Conservation (phyloP, 2,329 filamentous ascomycete genomes). For the Botrytis porri region DNA sequence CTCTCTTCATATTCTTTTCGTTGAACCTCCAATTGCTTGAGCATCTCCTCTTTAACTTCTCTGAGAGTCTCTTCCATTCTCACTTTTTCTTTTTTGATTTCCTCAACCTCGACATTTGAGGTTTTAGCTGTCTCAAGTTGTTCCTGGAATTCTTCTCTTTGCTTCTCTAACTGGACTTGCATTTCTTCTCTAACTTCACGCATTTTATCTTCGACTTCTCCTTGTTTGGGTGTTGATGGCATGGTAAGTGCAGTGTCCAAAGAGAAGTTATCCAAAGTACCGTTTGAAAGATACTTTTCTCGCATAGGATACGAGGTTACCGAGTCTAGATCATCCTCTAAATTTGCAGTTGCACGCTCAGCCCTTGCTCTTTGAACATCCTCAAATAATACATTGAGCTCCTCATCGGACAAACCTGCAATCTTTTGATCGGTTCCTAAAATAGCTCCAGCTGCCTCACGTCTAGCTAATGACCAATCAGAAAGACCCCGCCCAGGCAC, state of each 20-base stretch:
- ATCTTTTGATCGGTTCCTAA: constrained; percentile 91
- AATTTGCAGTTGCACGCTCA: constrained; percentile 70
- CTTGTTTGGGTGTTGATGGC: constrained; percentile 83
- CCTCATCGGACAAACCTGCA: constrained; percentile 84
- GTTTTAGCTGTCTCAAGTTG: constrained; percentile 74
- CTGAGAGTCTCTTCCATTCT: constrained; percentile 81
- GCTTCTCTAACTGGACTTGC: constrained; percentile 76
- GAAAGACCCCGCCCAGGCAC: constrained; percentile 68
- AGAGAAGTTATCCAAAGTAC: constrained; percentile 93
- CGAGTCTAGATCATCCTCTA: constrained; percentile 87
- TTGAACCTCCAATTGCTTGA: constrained; percentile 78
- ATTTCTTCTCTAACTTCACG: constrained; percentile 76
- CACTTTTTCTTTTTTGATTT: constrained; percentile 76
- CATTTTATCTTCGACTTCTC: constrained; percentile 72
- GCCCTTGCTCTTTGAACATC: constrained; percentile 88
- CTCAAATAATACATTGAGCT: constrained; percentile 89
- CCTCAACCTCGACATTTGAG: constrained; percentile 74
- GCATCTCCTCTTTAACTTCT: constrained; percentile 82
- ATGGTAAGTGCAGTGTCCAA: constrained; percentile 91
- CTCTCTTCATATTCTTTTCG: constrained; percentile 82
- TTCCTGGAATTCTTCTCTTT: constrained; percentile 78
- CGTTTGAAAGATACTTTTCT: constrained; percentile 94
- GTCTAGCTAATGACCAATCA: constrained; percentile 90
- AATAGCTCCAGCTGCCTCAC: constrained; percentile 89
- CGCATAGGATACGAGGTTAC: constrained; percentile 81